Evolutionary conservation across 129 eudicot species (phyloP).

Genomic region (Flaveria brownii): DNA sequence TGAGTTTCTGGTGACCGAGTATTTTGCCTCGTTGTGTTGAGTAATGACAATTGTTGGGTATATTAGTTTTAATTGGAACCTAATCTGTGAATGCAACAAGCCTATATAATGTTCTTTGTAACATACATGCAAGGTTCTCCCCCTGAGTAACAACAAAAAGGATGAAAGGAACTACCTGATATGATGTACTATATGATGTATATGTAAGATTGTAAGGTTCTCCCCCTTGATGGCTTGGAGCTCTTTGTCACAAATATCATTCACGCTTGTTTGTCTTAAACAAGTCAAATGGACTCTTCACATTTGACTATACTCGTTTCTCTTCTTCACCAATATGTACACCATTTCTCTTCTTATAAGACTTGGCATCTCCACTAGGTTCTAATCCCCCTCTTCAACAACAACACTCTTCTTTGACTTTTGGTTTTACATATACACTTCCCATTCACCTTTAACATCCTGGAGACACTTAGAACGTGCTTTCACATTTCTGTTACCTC

Average conservation of each 20-base stretch:
- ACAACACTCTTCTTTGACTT: not conserved
- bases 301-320: not conserved
- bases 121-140: too few relatives aligned
- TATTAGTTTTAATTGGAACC: slow-evolving; percentile 6
- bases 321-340: not conserved
- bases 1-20: not conserved
- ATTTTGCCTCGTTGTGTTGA: slow-evolving; percentile 21
- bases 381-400: not conserved
- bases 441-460: not conserved
- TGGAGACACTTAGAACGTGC: not conserved
- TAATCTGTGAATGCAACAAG: slow-evolving; percentile 16
- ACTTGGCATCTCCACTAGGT: not conserved
- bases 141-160: too few relatives aligned
- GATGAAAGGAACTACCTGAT: too few relatives aligned
- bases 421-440: not conserved
- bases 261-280: not conserved
- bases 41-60: slow-evolving; percentile 13
- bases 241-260: not conserved
- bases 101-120: slow-evolving; percentile 10
- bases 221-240: not conserved
- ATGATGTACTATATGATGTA: too few relatives aligned
- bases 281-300: not conserved
- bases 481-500: not conserved
- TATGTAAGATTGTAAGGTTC: not conserved
- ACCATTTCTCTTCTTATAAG: not conserved